A percentile compares a stretch with the other conserved stretches of the same genome.
Evolutionary conservation across 169 alveolate species (phyloP).

Genomic region (Neospora caninum): DNA sequence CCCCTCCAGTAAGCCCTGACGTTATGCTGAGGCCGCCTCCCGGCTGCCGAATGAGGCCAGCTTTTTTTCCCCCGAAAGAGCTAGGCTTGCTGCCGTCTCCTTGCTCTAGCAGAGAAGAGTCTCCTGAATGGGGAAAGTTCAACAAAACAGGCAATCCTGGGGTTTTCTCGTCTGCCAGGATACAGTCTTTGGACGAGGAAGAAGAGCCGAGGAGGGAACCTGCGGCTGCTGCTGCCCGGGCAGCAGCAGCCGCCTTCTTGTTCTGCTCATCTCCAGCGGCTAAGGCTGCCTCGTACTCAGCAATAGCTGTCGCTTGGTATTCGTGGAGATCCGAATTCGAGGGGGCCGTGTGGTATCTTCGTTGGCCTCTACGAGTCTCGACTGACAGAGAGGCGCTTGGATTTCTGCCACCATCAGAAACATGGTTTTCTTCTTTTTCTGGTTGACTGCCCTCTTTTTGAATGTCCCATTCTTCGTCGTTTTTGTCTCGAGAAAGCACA

Average conservation of each 20-base stretch:
- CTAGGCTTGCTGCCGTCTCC: background rate
- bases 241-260: background rate
- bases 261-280: background rate
- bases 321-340: background rate
- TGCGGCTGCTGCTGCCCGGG: background rate
- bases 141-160: background rate
- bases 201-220: background rate
- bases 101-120: background rate
- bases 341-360: conserved; percentile 35
- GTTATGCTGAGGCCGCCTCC: background rate
- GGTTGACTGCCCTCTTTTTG: background rate
- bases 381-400: background rate
- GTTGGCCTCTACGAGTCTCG: background rate
- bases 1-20: background rate
- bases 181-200: background rate
- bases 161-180: background rate
- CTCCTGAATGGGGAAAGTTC: background rate
- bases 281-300: background rate
- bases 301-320: background rate
- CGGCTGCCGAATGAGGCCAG: background rate
- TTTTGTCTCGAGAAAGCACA: background rate
- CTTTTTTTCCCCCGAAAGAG: background rate
- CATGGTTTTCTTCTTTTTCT: background rate
- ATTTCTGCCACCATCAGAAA: background rate
- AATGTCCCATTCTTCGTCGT: background rate